These are phyloP conservation scores for Delphinella strobiligena DNA, from an alignment of 2,329 filamentous ascomycete species.

Conservation along the genomic window DNA sequence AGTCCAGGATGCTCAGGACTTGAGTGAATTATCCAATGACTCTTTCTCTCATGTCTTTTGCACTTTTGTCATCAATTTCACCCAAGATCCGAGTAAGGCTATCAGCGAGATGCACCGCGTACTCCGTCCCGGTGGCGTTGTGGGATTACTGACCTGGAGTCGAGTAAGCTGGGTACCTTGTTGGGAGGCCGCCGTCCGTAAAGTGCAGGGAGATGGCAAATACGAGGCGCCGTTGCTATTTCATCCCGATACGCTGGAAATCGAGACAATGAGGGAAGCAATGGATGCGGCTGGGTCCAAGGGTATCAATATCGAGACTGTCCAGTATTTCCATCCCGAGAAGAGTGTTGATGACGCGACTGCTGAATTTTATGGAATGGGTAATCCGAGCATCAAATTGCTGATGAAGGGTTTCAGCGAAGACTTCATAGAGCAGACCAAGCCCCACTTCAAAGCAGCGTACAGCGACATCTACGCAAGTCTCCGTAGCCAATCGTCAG, in stretches of 20 bases:
- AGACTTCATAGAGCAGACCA: background rate
- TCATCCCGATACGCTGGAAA: background rate
- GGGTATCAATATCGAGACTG: background rate
- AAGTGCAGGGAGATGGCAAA: background rate
- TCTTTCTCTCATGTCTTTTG: background rate
- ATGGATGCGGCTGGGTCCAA: background rate
- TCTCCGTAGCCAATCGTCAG: constrained; percentile 79
- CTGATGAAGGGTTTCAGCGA: background rate
- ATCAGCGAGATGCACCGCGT: background rate
- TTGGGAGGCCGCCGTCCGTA: background rate
- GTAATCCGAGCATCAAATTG: background rate
- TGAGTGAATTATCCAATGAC: background rate
- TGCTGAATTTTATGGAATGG: background rate
- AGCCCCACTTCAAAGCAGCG: background rate
- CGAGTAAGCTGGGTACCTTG: background rate
- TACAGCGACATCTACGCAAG: too few species aligned
- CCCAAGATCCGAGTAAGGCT: background rate
- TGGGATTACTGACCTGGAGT: background rate
- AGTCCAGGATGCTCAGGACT: background rate
- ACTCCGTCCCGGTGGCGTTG: background rate
- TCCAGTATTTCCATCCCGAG: background rate
- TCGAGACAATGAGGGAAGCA: background rate
- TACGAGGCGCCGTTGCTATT: background rate
- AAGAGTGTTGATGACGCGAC: background rate
- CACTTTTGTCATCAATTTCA: background rate